Percentiles rank a stretch among this genome's conserved stretches.
Conservation (phyloP, 2,329 filamentous ascomycete genomes). For the Alternaria hordeiaustralica region DNA sequence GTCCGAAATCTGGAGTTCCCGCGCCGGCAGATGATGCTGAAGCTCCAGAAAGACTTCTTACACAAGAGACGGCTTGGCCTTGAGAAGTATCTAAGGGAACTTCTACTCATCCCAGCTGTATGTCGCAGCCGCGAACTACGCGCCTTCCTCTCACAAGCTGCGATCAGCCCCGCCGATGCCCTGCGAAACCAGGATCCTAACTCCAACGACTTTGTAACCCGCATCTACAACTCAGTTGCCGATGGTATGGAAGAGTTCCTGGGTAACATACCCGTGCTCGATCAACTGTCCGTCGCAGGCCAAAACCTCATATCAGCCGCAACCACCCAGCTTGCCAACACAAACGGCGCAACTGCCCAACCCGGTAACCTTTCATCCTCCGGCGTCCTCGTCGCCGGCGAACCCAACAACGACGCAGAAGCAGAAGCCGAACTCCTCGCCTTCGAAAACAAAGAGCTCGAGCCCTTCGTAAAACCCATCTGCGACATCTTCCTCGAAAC, state of each 20-base stretch:
- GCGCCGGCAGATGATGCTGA: constrained; percentile 89
- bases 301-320: constrained; percentile 87
- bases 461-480: constrained; percentile 97
- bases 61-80: constrained; percentile 84
- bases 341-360: constrained; percentile 29
- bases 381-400: constrained; percentile 49
- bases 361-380: constrained; percentile 20
- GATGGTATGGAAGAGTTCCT: constrained; percentile 98
- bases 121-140: constrained; percentile 92
- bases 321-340: constrained; percentile 57
- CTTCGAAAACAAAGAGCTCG: constrained; percentile 80
- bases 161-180: constrained; percentile 71
- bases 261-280: constrained; percentile 92
- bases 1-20: constrained; percentile 93
- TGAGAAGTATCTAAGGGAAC: constrained; percentile 79
- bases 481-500: constrained; percentile 96
- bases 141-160: constrained; percentile 87
- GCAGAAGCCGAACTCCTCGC: constrained; percentile 93
- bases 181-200: constrained; percentile 67
- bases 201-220: constrained; percentile 80
- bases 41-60: constrained; percentile 93
- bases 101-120: constrained; percentile 87
- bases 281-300: constrained; percentile 90
- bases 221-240: constrained; percentile 94
- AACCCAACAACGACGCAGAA: constrained; percentile 67